Evolutionary conservation across 805 yeast genomes (phyloP).

Genomic region (Ogataea siamensis): DNA sequence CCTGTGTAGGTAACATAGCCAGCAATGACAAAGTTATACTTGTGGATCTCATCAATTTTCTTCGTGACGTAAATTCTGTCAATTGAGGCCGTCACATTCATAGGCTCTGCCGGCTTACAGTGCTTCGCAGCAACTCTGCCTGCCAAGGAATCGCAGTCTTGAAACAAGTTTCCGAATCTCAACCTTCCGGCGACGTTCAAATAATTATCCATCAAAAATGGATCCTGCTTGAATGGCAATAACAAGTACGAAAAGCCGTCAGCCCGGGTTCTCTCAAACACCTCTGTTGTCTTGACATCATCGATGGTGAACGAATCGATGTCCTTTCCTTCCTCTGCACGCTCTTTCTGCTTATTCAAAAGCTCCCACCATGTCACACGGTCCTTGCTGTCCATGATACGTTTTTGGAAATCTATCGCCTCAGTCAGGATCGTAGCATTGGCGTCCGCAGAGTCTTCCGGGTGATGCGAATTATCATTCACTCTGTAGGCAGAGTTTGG

Average conservation of each 20-base stretch:
- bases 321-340: slow-evolving; percentile 68
- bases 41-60: slow-evolving; percentile 73
- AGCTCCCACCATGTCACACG: slow-evolving; percentile 88
- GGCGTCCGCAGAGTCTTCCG: slow-evolving; percentile 71
- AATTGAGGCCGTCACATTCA: slow-evolving; percentile 92
- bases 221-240: slow-evolving; percentile 82
- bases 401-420: slow-evolving; percentile 47
- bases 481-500: slow-evolving; percentile 23
- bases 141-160: slow-evolving; percentile 90
- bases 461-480: slow-evolving; percentile 34
- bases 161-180: slow-evolving; percentile 89
- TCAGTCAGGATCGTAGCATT: slow-evolving; percentile 69
- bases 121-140: slow-evolving; percentile 92
- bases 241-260: slow-evolving; percentile 73
- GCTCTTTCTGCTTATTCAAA: slow-evolving; percentile 66
- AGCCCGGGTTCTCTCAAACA: slow-evolving; percentile 68
- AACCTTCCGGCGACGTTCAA: slow-evolving; percentile 89
- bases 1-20: slow-evolving; percentile 97
- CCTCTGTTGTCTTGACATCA: slow-evolving; percentile 66
- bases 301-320: slow-evolving; percentile 70
- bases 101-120: slow-evolving; percentile 93
- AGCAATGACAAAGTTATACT: slow-evolving; percentile 75
- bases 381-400: slow-evolving; percentile 31
- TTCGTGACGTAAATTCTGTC: slow-evolving; percentile 87
- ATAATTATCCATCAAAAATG: slow-evolving; percentile 80